Percentiles rank a stretch among this genome's conserved stretches.
phyloP scores from a whole-genome alignment of 2,329 filamentous ascomycete genomes.

The Botrytis paeoniae region DNA sequence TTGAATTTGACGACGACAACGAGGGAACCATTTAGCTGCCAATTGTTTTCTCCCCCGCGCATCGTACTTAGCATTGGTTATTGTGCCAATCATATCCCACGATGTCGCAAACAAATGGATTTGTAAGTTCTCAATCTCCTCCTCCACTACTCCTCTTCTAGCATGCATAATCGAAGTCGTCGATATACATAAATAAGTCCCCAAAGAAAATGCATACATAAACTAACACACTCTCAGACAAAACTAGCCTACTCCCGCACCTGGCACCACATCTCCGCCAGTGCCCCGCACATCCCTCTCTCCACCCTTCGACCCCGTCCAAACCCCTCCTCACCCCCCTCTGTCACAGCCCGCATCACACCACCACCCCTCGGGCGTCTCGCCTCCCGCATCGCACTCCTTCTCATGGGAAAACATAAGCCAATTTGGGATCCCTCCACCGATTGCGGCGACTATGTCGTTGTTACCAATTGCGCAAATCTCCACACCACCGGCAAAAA shows the following conservation, averaged over 20 bases:
- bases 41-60: background rate
- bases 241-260: conserved; percentile 92
- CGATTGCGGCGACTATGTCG: conserved; percentile 98
- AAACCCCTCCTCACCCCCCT: conserved; percentile 37
- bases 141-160: background rate
- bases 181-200: background rate
- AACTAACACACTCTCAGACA: conserved; percentile 55
- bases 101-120: conserved; percentile 79
- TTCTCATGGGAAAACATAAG: conserved; percentile 98
- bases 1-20: conserved; percentile 13
- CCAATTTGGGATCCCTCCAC: conserved; percentile 96
- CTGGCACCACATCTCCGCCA: conserved; percentile 86
- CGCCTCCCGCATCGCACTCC: conserved; percentile 78
- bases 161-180: conserved; percentile 20
- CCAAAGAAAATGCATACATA: background rate
- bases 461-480: conserved; percentile 84
- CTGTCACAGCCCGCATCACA: conserved; percentile 47
- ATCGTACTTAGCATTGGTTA: conserved; percentile 24
- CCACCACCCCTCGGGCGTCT: conserved; percentile 84
- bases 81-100: conserved; percentile 29
- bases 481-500: conserved; percentile 90
- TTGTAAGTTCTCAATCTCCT: conserved; percentile 50
- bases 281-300: conserved; percentile 59
- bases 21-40: conserved; percentile 5
- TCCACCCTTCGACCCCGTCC: conserved; percentile 46